Conservation (phyloP, 306 rosid species). For the Prinsepia uniflora region DNA sequence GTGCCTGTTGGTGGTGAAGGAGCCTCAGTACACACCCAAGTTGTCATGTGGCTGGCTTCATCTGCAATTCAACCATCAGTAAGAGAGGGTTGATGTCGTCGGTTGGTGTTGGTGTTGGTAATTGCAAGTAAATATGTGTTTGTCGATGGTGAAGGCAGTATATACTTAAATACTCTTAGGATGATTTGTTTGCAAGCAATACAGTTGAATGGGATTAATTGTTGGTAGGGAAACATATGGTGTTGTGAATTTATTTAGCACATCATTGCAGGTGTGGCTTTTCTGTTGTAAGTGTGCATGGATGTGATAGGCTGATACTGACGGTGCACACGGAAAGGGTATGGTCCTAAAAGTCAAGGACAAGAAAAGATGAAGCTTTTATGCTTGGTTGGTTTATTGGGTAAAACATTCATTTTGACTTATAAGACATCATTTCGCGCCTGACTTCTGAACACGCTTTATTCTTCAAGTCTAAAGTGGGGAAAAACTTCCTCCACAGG, state of each 20-base stretch:
- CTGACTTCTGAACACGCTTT: too few species aligned
- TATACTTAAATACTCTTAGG: constrained; percentile 34
- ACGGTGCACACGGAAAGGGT: too few species aligned
- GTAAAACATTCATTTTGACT: too few species aligned
- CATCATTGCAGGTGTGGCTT: constrained; percentile 33
- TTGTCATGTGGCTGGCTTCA: constrained; percentile 25
- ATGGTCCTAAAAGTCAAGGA: too few species aligned
- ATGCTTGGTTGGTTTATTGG: too few species aligned
- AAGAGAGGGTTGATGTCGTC: constrained; percentile 4
- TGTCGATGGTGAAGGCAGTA: constrained; percentile 17
- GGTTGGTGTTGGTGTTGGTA: constrained; percentile 5
- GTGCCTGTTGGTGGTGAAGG: constrained; percentile 8
- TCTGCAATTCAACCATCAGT: constrained; percentile 18
- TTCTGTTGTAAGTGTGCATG: background rate
- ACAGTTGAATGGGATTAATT: constrained; percentile 23
- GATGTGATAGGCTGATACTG: too few species aligned
- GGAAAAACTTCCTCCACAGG: too few species aligned
- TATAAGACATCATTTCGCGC: too few species aligned
- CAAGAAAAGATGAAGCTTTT: too few species aligned
- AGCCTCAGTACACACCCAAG: constrained; percentile 14
- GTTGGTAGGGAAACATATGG: constrained; percentile 47
- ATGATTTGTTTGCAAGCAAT: constrained; percentile 37
- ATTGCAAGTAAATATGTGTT: constrained; percentile 33
- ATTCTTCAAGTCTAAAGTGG: too few species aligned
- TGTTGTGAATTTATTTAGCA: constrained; percentile 33